These are phyloP conservation scores for Aspergillus hiratsukae DNA, from an alignment of 2,329 filamentous ascomycete genomes.

Conservation along the genomic window DNA sequence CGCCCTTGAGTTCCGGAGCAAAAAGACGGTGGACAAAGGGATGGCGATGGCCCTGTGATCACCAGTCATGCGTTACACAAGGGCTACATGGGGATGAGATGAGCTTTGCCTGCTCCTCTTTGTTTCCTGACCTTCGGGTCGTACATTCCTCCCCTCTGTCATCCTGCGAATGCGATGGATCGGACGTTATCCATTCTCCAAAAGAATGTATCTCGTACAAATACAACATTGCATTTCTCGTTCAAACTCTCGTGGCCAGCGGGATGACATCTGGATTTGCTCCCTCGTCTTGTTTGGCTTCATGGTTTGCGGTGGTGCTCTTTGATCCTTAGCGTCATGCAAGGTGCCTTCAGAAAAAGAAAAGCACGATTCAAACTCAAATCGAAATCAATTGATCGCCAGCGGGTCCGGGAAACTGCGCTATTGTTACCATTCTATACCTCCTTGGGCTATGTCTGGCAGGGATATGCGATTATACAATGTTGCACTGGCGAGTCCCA, in stretches of 20 bases:
- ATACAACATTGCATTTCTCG: not conserved
- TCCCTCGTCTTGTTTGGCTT: not conserved
- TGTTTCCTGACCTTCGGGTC: not conserved
- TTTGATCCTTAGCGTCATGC: not conserved
- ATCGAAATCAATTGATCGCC: not conserved
- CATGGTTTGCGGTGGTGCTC: not conserved
- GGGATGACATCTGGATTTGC: not conserved
- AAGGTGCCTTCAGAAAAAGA: constrained; percentile 3
- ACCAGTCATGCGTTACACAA: not conserved
- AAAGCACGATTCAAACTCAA: not conserved
- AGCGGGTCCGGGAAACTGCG: not conserved
- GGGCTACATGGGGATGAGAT: not conserved
- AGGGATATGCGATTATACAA: not conserved
- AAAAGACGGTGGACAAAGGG: not conserved
- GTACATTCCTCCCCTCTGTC: not conserved
- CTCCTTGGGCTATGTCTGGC: not conserved
- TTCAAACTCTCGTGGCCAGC: not conserved
- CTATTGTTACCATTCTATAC: not conserved
- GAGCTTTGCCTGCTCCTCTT: not conserved
- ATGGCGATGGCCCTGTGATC: not conserved
- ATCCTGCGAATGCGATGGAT: not conserved
- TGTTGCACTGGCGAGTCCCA: not conserved
- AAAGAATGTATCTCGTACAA: not conserved
- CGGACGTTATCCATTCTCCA: not conserved
- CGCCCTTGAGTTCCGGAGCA: not conserved